Base-by-base conservation (phyloP, 2,329 filamentous ascomycete species). In the Ceratocystis alfenasii region DNA sequence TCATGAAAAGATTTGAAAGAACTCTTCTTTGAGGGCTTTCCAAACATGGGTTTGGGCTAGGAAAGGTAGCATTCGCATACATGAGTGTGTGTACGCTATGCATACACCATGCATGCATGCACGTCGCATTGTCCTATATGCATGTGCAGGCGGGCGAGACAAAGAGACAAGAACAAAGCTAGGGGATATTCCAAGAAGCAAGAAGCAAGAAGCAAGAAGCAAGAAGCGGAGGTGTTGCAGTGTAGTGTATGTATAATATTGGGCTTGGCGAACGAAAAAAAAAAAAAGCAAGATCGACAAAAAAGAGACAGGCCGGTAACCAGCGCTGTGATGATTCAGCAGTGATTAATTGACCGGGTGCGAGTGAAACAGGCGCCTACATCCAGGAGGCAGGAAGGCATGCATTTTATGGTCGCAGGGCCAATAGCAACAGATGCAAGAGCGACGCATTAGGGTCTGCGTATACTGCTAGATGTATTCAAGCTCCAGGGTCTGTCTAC, bases 1-100 rank as follows among this genome's bases (percentile, higher is more conserved):
- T 57, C 15, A 57, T 57, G 53, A 22, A 57, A 28, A 30, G 53
- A 57, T 57, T 57, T 57, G 50, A 28, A 57, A 57, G 53, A 57
- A n/a, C 57, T 36, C 33, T 61, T 61, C 57, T 44, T 30, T 41
- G 8, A 15, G 57, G 57, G 10, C n/a, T 61, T 61, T 25, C 30
- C 30, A 15, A 61, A 41, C 30, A 61, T 61, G 57, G 57, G n/a
- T 44, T 41, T 6, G 7, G 33, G 28, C 41, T 3, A 12, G 33
- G 33, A 36, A 36, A 36, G 33, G 57, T 41, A 57, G 22, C 53
- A 57, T 57, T 30, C 53, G 25, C 53, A 61, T 59, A 7, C 28
- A 20, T 59, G 22, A n/a, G 15, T 57, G 20, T 15, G 15, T 59
- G 55, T 59, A 33, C 12, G 57, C 33, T 36, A 36, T 36, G 10